Evolutionary conservation across 177 flowering plant species (phyloP), one percentile per base, ranked within the genome.

Genomic region (Telopea speciosissima): DNA sequence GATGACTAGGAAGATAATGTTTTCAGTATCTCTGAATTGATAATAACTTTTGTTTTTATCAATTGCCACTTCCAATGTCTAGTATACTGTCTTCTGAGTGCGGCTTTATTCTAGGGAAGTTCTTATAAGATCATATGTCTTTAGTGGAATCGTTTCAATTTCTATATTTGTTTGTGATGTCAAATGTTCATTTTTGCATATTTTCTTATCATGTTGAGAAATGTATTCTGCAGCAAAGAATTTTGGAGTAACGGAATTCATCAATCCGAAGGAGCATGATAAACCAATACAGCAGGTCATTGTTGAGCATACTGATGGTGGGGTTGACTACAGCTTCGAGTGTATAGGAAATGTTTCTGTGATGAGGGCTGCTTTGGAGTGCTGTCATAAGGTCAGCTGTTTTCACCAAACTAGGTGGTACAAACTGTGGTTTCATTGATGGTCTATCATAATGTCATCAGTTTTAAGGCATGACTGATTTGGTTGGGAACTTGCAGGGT

Each of bases 291-390:
- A 93, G 73, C 90, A 93, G 80, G 96, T 93, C 42, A 72, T 96
- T 70, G 91, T 91, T 74, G 99, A 93, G 77, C 83, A 84, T 67
- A 96, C 99, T 0, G 98, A 95, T 81, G 99, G 99, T 74, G 99
- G 99, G 49, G 99, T 95, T 72, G 99, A 95, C 80, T 95, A 93
- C 79, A 95, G 98, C 75, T 95, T 95, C 77, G 99, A 95, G 85
- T 95, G 99, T 82, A 91, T 95, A 56, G 98, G 99, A 25, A 93
- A 90, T 77, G 97, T 95, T 64, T 79, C 87, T 42, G 82, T 95
- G 45, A 95, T 95, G 99, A 90, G 99, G 74, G 83, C 97, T 69
- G 99, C 99, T 74, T 45, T 95, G 73, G 99, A 95, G 71, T 95
- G 99, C 83, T 93, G 98, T 76, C 99, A 95, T 78, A 95, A 95